Conservation (phyloP, 805 yeast genomes). For the Vanderwaltozyma polyspora region DNA sequence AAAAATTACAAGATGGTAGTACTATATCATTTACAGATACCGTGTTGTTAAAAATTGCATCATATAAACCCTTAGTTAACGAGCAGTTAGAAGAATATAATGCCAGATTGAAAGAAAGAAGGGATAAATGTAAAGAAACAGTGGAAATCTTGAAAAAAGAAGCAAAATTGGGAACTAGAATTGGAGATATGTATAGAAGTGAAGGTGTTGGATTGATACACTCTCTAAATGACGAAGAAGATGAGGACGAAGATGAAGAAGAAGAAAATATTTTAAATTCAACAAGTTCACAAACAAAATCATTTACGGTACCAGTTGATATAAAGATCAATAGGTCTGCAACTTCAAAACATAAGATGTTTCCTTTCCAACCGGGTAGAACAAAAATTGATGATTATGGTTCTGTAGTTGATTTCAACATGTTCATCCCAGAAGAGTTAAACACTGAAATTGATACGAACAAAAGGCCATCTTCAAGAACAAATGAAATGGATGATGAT, state of each 20-base stretch:
- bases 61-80: constrained; percentile 41
- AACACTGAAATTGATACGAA: constrained; percentile 19
- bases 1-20: constrained; percentile 46
- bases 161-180: constrained; percentile 14
- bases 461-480: constrained; percentile 11
- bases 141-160: constrained; percentile 26
- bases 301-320: constrained; percentile 21
- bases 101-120: constrained; percentile 34
- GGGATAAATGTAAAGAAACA: constrained; percentile 30
- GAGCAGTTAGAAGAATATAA: constrained; percentile 40
- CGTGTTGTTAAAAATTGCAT: constrained; percentile 25
- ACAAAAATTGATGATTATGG: constrained; percentile 82
- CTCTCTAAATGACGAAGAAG: neutral
- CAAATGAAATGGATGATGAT: constrained; percentile 17
- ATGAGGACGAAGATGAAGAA: constrained; percentile 13
- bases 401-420: constrained; percentile 52
- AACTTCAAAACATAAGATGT: constrained; percentile 43
- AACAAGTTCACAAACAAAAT: constrained; percentile 5
- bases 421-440: constrained; percentile 40
- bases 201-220: neutral
- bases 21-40: constrained; percentile 43
- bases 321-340: constrained; percentile 13
- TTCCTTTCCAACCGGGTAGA: constrained; percentile 56
- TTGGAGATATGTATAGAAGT: constrained; percentile 5
- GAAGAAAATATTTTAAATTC: constrained; percentile 18